Percentiles rank a stretch among this genome's conserved stretches.
These are phyloP conservation scores for Colletotrichum cereale DNA, from an alignment of 2,329 filamentous ascomycete genomes.

Conservation along the genomic window DNA sequence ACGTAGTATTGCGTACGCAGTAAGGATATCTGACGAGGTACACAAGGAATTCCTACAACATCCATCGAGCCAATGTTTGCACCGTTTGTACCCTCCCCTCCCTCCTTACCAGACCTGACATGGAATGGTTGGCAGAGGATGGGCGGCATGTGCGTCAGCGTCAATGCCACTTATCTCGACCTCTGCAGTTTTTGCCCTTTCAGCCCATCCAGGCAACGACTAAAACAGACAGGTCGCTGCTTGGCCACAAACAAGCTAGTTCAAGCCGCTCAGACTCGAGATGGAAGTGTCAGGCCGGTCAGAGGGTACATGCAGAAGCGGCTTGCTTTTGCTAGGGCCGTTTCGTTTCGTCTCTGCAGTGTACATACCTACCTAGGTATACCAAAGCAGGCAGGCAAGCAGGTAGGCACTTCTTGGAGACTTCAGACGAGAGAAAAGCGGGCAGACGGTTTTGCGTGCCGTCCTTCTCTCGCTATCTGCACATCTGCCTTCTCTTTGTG, in stretches of 20 bases:
- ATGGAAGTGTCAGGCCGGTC: slow-evolving; percentile 7
- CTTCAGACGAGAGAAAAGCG: slow-evolving; percentile 15
- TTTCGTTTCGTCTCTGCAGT: slow-evolving; percentile 37
- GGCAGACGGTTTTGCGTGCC: background rate
- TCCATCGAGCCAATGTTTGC: background rate
- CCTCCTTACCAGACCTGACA: background rate
- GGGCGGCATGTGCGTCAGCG: slow-evolving; percentile 16
- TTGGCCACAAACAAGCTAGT: slow-evolving; percentile 10
- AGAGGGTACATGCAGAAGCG: slow-evolving; percentile 24
- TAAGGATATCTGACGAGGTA: background rate
- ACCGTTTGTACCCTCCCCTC: background rate
- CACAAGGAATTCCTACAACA: background rate
- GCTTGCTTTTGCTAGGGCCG: slow-evolving; percentile 32
- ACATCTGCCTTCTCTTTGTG: background rate
- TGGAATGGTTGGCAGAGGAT: slow-evolving; percentile 7
- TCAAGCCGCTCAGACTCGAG: slow-evolving; percentile 1
- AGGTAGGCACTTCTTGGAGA: background rate
- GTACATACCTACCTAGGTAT: too few species aligned
- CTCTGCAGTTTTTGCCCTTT: background rate
- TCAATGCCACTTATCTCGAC: background rate
- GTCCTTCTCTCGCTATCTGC: slow-evolving; percentile 10
- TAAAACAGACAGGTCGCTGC: background rate
- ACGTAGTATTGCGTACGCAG: too few species aligned
- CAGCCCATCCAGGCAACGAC: background rate
- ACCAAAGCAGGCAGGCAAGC: too few species aligned